Evolutionary conservation across 176 grass and related monocot genomes (phyloP).

Genomic region (Urochloa ruziziensis): DNA sequence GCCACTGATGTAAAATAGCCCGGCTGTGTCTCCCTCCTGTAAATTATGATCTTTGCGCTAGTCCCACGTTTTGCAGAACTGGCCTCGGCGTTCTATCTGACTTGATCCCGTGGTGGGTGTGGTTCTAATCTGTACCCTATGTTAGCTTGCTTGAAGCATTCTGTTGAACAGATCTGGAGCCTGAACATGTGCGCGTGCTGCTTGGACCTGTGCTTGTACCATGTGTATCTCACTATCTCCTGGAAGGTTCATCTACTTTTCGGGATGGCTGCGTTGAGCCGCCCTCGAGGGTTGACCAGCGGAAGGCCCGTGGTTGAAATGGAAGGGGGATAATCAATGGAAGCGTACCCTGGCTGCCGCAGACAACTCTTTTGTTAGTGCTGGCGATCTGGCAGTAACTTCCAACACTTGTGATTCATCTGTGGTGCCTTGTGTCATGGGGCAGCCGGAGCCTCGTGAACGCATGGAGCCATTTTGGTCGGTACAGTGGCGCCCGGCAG

Average conservation of each 20-base stretch:
- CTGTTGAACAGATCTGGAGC: background rate
- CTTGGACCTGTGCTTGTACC: background rate
- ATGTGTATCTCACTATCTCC: background rate
- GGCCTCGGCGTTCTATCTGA: background rate
- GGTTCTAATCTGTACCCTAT: conserved; percentile 2
- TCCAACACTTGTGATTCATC: background rate
- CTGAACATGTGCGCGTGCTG: background rate
- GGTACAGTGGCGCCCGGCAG: background rate
- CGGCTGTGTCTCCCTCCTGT: conserved; percentile 12
- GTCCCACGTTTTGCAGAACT: conserved; percentile 17
- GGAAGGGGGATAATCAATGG: background rate
- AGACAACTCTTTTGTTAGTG: background rate
- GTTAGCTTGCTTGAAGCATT: conserved; percentile 27
- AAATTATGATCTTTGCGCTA: conserved; percentile 28
- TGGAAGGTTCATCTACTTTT: background rate
- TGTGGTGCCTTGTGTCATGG: background rate
- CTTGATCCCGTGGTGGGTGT: background rate
- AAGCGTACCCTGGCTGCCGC: background rate
- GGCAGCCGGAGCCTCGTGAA: background rate
- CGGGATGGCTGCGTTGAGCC: background rate
- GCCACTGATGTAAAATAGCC: conserved; percentile 33
- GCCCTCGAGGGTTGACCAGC: background rate
- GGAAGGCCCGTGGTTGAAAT: background rate
- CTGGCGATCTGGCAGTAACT: background rate
- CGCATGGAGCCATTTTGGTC: background rate